These are phyloP conservation scores for Eleusine indica DNA, from an alignment of 176 grass and related monocot genomes.

Conservation along the genomic window DNA sequence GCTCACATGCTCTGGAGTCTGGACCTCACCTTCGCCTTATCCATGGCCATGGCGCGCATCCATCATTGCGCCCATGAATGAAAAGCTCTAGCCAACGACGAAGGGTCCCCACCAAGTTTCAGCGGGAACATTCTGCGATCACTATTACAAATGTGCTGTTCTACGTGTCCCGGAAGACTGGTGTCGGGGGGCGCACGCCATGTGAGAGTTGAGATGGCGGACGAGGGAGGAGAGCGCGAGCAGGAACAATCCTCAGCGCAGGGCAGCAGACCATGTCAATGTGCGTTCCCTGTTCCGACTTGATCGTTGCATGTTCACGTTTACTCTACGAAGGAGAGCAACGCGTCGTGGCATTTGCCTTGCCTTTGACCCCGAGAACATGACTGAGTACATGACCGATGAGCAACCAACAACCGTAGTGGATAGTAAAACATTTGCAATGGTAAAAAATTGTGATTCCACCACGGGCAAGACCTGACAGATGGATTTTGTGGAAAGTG, in stretches of 20 bases:
- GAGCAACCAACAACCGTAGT: too few species aligned
- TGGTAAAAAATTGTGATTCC: too few species aligned
- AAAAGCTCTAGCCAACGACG: neutral
- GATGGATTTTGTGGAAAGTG: neutral
- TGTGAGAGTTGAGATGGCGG: neutral
- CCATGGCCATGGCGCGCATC: neutral
- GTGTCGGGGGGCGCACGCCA: neutral
- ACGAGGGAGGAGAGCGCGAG: neutral
- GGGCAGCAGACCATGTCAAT: neutral
- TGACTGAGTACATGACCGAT: too few species aligned
- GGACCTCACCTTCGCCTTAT: conserved; percentile 9
- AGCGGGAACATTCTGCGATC: conserved; percentile 17
- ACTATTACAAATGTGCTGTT: neutral
- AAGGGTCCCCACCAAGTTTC: neutral
- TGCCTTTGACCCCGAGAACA: too few species aligned
- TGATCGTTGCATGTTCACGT: neutral
- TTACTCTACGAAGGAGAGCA: neutral
- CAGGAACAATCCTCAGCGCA: neutral
- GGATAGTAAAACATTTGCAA: too few species aligned
- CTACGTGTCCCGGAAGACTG: neutral
- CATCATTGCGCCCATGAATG: conserved; percentile 25
- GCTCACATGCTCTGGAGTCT: conserved; percentile 33
- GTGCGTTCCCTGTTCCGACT: neutral
- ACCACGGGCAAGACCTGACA: neutral
- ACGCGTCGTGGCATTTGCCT: neutral